A percentile compares a stretch with the other conserved stretches of the same genome.
These are phyloP conservation scores for Neonectria coccinea DNA, from an alignment of 2,329 filamentous ascomycete species.

Conservation along the genomic window DNA sequence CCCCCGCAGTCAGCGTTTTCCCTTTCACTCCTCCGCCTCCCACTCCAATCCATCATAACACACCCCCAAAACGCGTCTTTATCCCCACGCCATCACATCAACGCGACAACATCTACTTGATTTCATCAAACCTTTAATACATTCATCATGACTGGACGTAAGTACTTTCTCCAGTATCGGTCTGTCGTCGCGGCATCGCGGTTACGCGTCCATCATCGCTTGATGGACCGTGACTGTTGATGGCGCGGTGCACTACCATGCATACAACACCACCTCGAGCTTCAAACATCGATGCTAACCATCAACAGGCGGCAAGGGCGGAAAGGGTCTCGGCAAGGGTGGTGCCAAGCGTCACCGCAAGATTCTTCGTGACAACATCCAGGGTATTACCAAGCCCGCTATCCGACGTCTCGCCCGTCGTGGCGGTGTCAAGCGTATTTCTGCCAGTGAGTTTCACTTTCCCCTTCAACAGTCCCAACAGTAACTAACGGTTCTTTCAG, in stretches of 20 bases:
- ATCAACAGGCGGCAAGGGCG: constrained; percentile 85
- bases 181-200: constrained; percentile 5
- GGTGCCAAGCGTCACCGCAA: constrained; percentile 99
- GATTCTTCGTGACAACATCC: constrained; percentile 99
- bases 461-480: neutral
- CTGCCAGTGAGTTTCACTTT: constrained; percentile 75
- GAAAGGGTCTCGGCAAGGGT: constrained; percentile 97
- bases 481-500: constrained; percentile 45
- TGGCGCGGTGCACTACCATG: neutral
- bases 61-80: constrained; percentile 41
- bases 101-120: constrained; percentile 46
- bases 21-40: constrained; percentile 37
- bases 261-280: constrained; percentile 3
- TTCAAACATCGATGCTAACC: constrained; percentile 57
- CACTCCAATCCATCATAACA: constrained; percentile 20
- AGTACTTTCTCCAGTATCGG: constrained; percentile 56
- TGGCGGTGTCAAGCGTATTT: constrained; percentile 99
- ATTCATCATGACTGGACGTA: constrained; percentile 78
- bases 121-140: constrained; percentile 43
- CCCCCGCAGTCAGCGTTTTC: constrained; percentile 44
- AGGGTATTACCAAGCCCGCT: constrained; percentile 98
- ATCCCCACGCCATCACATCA: constrained; percentile 43
- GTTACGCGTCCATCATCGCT: constrained; percentile 1
- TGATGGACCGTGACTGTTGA: constrained; percentile 5
- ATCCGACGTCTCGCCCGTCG: constrained; percentile 98